Base-by-base conservation (phyloP, 345 rosid species). In the Bretschneidera sinensis region DNA sequence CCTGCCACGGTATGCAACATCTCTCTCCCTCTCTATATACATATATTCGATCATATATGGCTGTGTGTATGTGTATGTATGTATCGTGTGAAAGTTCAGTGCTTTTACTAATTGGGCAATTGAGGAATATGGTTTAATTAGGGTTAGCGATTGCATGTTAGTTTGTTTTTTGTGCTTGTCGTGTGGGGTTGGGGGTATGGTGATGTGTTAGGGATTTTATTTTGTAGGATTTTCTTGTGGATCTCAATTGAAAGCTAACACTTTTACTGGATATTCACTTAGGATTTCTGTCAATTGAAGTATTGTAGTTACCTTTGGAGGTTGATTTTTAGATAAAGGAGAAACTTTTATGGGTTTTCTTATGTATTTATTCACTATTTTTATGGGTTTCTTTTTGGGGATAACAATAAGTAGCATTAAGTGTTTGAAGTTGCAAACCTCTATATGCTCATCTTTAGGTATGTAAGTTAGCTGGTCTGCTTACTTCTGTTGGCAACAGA, bases 1-100 rank as follows among this genome's bases (percentile, higher is more conserved):
- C 98, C 98, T 63, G 97, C 98, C 57, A 85, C 83, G 76, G 98
- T 92, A 82, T 54, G 79, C 55, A 23, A 39, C 23, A 19, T 2
- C 55, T 53, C 34, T 53, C 25, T 68, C 39, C 34, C 22, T 28
- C 16, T 62, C 5, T 55, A 9, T 43, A 7, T 53, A n/a, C n/a
- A 23, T 59, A 6, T 28, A 18, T 60, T 43, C 16, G 31, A 9
- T 22, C 18, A 8, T 28, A 3, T 22, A 16, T 39, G 45, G 9
- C 4, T 7, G 1, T 39, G 10, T 39, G 2, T 39, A 13, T 2
- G 11, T 39, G 45, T n/a, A n/a, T n/a, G n/a, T 59, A 21, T 28
- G 49, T 50, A 5, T n/a, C n/a, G n/a, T 13, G n/a, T n/a, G 45
- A 13, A 9, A 39, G 10, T 39, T 14, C 45, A 9, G 45, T 9